Percentiles rank a stretch among this genome's conserved stretches.
These are phyloP conservation scores for Pseudodiploospora longispora DNA, from an alignment of 2,329 filamentous ascomycete genomes.

Conservation along the genomic window DNA sequence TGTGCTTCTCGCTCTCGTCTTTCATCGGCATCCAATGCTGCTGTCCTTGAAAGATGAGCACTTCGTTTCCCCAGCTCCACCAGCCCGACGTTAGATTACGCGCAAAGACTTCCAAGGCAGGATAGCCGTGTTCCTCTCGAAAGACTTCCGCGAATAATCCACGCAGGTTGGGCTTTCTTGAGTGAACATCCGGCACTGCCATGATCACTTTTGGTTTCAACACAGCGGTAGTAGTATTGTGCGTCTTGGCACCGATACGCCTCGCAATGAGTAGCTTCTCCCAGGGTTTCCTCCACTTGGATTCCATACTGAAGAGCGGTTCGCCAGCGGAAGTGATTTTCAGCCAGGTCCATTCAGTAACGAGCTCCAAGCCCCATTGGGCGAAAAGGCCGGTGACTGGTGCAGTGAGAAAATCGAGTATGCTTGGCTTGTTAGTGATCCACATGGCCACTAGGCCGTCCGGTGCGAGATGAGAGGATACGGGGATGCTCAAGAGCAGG, in stretches of 20 bases:
- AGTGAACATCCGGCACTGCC: conserved; percentile 68
- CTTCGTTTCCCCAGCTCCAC: conserved; percentile 74
- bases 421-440: conserved; percentile 65
- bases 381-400: conserved; percentile 48
- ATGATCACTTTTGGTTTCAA: conserved; percentile 48
- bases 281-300: conserved; percentile 65
- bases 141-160: conserved; percentile 50
- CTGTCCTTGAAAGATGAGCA: conserved; percentile 57
- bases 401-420: conserved; percentile 46
- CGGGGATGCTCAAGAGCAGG: conserved; percentile 47
- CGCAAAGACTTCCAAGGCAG: conserved; percentile 69
- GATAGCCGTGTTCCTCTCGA: conserved; percentile 31
- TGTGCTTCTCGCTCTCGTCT: no score
- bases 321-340: conserved; percentile 61
- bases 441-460: conserved; percentile 61
- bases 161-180: conserved; percentile 67
- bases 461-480: conserved; percentile 44
- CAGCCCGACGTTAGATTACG: conserved; percentile 66
- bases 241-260: conserved; percentile 23
- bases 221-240: conserved; percentile 2
- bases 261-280: conserved; percentile 61
- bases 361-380: conserved; percentile 55
- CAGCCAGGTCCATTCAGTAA: conserved; percentile 71
- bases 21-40: conserved; percentile 35
- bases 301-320: conserved; percentile 53